Percentiles rank a stretch among this genome's conserved stretches.
Evolutionary conservation across 345 rosid genomes (phyloP).

Genomic region (Gossypium raimondii): DNA sequence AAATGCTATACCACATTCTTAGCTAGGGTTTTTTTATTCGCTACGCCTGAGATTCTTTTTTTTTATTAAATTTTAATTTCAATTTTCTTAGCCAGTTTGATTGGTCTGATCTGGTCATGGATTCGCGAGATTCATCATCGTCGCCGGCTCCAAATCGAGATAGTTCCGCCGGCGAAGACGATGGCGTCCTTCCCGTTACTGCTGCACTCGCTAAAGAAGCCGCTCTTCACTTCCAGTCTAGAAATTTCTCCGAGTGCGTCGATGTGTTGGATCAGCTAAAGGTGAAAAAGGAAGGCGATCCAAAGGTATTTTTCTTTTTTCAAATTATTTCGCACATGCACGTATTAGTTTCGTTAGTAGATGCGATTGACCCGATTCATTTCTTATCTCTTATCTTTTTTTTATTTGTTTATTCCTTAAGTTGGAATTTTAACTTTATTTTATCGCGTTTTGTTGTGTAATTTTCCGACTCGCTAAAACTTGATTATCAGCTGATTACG

Average conservation of each 20-base stretch:
- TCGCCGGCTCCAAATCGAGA: slow-evolving; percentile 26
- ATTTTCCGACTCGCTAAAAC: neutral
- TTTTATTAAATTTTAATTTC: neutral
- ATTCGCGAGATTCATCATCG: slow-evolving; percentile 48
- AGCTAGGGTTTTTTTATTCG: neutral
- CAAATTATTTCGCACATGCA: neutral
- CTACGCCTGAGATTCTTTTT: slow-evolving; percentile 1
- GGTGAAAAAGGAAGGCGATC: slow-evolving; percentile 36
- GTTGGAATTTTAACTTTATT: neutral
- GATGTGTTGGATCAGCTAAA: slow-evolving; percentile 59
- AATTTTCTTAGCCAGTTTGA: slow-evolving; percentile 12
- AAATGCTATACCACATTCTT: neutral
- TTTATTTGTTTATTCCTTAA: neutral
- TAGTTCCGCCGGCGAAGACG: slow-evolving; percentile 35
- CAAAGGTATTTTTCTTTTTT: slow-evolving; percentile 44
- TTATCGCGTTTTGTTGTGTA: neutral
- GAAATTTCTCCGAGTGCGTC: slow-evolving; percentile 65
- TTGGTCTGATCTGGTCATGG: slow-evolving; percentile 42
- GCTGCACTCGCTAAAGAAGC: slow-evolving; percentile 77
- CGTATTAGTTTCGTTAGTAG: neutral
- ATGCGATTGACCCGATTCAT: neutral
- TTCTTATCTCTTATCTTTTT: neutral
- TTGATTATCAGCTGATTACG: neutral
- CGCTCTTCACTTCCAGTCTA: slow-evolving; percentile 60
- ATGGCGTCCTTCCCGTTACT: slow-evolving; percentile 6